Base-by-base conservation (phyloP, 108 stramenopile genomes). In the Mayamaea pseudoterrestris region DNA sequence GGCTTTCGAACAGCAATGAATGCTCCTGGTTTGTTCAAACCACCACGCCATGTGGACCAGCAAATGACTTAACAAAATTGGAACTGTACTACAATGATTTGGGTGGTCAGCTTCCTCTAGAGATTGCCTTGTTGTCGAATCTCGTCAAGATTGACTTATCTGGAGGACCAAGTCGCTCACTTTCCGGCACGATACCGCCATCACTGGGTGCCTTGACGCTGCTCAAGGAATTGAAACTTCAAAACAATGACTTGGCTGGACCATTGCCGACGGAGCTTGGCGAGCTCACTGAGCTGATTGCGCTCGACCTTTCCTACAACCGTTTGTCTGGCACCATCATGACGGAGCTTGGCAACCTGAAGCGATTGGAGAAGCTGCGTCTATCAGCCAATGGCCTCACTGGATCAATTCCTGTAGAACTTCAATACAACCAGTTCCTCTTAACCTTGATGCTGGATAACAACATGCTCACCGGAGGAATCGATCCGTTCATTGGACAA, bases 231-330 rank as follows among this genome's bases (percentile, higher is more conserved):
- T 27, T 63, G 18, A 37, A 35, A 5, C 22, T 63, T 11, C 36
- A 35, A 34, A 27, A 56, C 20, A 69, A 69, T 46, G 6, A 30
- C 12, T 34, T 68, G 26, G 61, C 14, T 31, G 67, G 67, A 0
- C 28, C 48, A 0, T 46, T 84, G 6, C 74, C 73, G 13, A 64
- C 50, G 11, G 73, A 66, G 24, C 58, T 84, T 44, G 83, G 76
- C 35, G 35, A 57, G 11, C 52, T 74, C 60, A 60, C 60, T 0
- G 47, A 53, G 32, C 63, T 75, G 21, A 43, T 59, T 25, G 68
- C 58, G 27, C 57, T 85, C 8, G 61, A 69, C 45, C 46, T 76
- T 41, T 48, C 54, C 2, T 42, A 55, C 22, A 85, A 85, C 60
- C 35, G 48, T 35, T 41, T 85, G 22, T 50, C 56, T 2, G 76